These are phyloP conservation scores for Solanum tacnaense DNA, from an alignment of 257 asterid genomes.

Conservation along the genomic window DNA sequence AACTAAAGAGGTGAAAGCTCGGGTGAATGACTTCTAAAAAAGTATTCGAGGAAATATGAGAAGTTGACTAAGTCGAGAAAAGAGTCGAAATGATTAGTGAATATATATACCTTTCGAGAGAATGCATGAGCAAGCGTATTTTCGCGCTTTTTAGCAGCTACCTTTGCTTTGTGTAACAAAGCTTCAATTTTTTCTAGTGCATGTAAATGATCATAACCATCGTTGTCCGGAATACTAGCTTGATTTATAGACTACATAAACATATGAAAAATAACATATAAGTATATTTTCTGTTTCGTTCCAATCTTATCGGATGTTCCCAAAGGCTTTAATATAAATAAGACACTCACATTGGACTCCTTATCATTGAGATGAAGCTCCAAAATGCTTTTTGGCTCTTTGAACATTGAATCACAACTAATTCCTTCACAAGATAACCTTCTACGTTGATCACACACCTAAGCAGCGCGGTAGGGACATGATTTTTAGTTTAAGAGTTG, in stretches of 20 bases:
- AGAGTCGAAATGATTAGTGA: not conserved
- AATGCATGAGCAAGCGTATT: slow-evolving; percentile 47
- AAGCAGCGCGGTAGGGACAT: not conserved
- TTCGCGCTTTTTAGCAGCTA: slow-evolving; percentile 37
- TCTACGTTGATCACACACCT: slow-evolving; percentile 68
- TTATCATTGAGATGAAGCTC: slow-evolving; percentile 7
- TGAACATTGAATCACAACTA: slow-evolving; percentile 5
- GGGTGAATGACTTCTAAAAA: not conserved
- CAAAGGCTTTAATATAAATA: not conserved
- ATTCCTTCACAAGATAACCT: slow-evolving; percentile 45
- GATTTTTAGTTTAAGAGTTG: not conserved
- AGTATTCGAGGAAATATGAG: not conserved
- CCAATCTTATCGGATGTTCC: not conserved
- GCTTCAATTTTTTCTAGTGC: slow-evolving; percentile 26
- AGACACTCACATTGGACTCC: slow-evolving; percentile 22
- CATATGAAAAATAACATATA: not conserved
- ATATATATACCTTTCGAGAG: slow-evolving; percentile 43
- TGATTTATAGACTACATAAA: slow-evolving; percentile 25
- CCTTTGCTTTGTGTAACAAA: slow-evolving; percentile 27
- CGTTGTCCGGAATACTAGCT: slow-evolving; percentile 3
- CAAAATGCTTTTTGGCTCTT: not conserved
- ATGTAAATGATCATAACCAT: slow-evolving; percentile 4
- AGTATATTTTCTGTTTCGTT: not conserved
- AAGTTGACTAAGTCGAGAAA: not conserved
- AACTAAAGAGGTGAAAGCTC: not conserved